Base-by-base conservation (phyloP, 129 eudicot species). In the Dittrichia graveolens region DNA sequence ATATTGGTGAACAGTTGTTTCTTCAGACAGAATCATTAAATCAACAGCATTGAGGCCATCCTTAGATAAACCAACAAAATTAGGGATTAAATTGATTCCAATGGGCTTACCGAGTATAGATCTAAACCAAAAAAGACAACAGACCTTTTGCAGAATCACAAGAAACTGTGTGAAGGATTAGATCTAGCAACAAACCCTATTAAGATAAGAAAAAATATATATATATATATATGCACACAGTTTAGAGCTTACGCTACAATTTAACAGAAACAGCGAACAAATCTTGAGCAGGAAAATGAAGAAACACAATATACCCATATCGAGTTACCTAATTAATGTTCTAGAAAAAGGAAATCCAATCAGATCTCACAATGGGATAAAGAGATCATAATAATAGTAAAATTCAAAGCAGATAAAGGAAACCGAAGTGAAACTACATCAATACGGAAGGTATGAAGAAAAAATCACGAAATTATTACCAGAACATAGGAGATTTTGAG, bases 31-130 rank as follows among this genome's bases (percentile, higher is more conserved):
- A 6, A 7, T 44, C 13, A 72, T 72, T n/a, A 31, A 24, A 72
- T 41, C 67, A 72, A 45, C 65, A 55, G 55, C 65, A 71, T 56
- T 71, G 44, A 71, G 44, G 56, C 41, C 65, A 54, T 70, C 64
- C 31, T 18, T 31, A 24, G 6, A 48, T 56, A 52, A 5, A 39
- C 62, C 13, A 69, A 35, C 34, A 8, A 13, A 57, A 24, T 52
- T 43, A 50, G 8, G 16, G 53, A 52, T 50, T 52, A 58, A 60
- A 46, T 14, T 39, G 7, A 60, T 3, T 39, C 12, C 14, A 40
- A 37, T 12, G 42, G 39, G 45, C 47, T 31, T 12, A 54, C 48
- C 38, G 31, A 24, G 31, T n/a, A 38, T 15, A 54, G 41, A 74
- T 49, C 69, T 38, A 74, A 61, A 74, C 16, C 39, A 47, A 73